Conservation (phyloP, 306 rosid species). For the Datisca glomerata region DNA sequence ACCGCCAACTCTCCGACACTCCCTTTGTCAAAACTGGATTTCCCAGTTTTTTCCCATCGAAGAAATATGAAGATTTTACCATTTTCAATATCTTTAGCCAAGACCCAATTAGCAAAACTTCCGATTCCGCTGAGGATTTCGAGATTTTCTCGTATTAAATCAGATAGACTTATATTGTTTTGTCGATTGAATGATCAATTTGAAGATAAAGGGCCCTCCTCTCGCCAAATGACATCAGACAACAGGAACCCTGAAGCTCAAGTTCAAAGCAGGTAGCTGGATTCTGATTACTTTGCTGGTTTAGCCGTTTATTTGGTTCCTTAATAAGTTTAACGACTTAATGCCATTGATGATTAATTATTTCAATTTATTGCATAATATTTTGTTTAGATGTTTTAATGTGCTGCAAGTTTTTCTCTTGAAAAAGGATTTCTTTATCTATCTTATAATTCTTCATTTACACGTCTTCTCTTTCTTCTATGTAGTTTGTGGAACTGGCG, state of each 20-base stretch:
- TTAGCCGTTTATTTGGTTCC: not conserved
- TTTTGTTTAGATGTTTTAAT: not conserved
- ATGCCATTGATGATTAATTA: not conserved
- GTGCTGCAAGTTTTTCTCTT: not conserved
- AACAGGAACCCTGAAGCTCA: slow-evolving; percentile 16
- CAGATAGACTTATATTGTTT: slow-evolving; percentile 17
- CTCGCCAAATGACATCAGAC: slow-evolving; percentile 8
- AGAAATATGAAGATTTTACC: slow-evolving; percentile 1
- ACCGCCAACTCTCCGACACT: slow-evolving; percentile 10
- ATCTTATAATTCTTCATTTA: not conserved
- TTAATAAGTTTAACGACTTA: not conserved
- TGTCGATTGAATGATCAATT: slow-evolving; percentile 23
- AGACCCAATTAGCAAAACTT: slow-evolving; percentile 10
- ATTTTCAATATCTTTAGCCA: slow-evolving; percentile 7
- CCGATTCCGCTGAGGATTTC: slow-evolving; percentile 3
- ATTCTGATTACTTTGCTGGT: not conserved
- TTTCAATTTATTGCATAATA: not conserved
- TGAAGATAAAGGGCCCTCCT: slow-evolving; percentile 8
- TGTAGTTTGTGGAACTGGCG: slow-evolving; percentile 80
- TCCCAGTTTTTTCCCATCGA: slow-evolving; percentile 3
- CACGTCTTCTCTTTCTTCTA: not conserved
- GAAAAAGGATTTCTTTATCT: not conserved
- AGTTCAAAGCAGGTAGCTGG: slow-evolving; percentile 47
- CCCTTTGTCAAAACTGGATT: slow-evolving; percentile 16
- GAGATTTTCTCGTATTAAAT: slow-evolving; percentile 9